Conservation (phyloP, 129 eudicot species). For the carrot (Daucus carota) region DNA sequence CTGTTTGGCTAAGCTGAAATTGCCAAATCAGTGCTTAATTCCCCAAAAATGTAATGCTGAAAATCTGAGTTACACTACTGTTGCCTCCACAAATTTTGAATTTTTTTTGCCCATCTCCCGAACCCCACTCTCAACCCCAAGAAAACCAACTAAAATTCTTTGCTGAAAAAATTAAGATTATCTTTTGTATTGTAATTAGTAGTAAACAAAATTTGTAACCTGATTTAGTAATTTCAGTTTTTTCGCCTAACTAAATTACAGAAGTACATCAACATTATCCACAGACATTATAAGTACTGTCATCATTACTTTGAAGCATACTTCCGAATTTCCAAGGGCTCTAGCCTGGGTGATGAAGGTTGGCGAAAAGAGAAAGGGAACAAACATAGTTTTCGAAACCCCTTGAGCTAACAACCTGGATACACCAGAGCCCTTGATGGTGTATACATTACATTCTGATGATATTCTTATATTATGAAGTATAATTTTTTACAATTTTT, state of each 20-base stretch:
- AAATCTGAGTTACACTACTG: background rate
- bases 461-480: background rate
- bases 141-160: background rate
- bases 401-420: background rate
- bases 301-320: background rate
- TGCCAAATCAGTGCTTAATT: background rate
- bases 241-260: background rate
- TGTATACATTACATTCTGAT: background rate
- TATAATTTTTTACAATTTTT: background rate
- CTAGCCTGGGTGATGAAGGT: background rate
- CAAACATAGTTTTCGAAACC: background rate
- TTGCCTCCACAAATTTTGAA: background rate
- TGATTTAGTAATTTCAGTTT: background rate
- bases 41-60: background rate
- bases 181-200: background rate
- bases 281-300: background rate
- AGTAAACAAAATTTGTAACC: background rate
- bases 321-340: background rate
- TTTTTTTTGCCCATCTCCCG: background rate
- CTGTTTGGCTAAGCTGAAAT: background rate
- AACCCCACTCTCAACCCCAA: background rate
- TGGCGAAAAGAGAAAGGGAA: background rate
- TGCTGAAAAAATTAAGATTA: background rate
- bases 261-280: background rate
- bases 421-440: background rate